phyloP scores from a whole-genome alignment of 306 rosid species.

The Adenanthera pavonina region DNA sequence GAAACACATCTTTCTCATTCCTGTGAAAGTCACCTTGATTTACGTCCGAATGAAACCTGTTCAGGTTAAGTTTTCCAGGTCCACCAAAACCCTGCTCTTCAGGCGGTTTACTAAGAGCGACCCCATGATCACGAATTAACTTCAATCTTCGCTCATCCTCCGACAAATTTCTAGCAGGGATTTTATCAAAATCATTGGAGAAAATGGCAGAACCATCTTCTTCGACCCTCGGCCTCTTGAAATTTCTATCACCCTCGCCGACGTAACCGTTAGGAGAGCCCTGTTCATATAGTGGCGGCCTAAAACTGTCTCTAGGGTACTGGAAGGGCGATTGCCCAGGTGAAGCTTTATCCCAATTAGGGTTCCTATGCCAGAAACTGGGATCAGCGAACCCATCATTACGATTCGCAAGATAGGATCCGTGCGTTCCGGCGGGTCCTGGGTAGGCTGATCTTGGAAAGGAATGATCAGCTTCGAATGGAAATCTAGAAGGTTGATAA shows the following conservation, averaged over 20 bases:
- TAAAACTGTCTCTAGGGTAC: constrained; percentile 31
- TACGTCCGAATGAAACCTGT: constrained; percentile 25
- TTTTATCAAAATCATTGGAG: constrained; percentile 2
- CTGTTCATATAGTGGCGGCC: constrained; percentile 42
- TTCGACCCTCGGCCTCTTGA: constrained; percentile 69
- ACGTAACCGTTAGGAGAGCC: constrained; percentile 38
- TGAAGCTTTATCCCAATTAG: constrained; percentile 36
- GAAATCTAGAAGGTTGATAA: constrained; percentile 8
- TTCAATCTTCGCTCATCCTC: constrained; percentile 77
- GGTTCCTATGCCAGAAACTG: constrained; percentile 29
- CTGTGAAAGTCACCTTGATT: background rate
- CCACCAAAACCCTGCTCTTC: constrained; percentile 22
- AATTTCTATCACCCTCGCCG: constrained; percentile 54
- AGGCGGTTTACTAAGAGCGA: constrained; percentile 37
- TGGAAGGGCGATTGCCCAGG: constrained; percentile 28
- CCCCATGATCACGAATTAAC: constrained; percentile 90
- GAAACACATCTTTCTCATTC: constrained; percentile 17
- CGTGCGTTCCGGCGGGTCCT: background rate
- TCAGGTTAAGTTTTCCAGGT: background rate
- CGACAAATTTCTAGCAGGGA: constrained; percentile 21
- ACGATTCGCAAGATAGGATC: background rate
- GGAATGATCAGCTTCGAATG: constrained; percentile 7
- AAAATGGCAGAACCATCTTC: constrained; percentile 32
- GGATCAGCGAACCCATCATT: constrained; percentile 25
- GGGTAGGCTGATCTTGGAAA: background rate